Evolutionary conservation across 2,329 filamentous ascomycete genomes (phyloP), one percentile per base, ranked within the genome.

Genomic region (Hawksworthiomyces lignivorus): DNA sequence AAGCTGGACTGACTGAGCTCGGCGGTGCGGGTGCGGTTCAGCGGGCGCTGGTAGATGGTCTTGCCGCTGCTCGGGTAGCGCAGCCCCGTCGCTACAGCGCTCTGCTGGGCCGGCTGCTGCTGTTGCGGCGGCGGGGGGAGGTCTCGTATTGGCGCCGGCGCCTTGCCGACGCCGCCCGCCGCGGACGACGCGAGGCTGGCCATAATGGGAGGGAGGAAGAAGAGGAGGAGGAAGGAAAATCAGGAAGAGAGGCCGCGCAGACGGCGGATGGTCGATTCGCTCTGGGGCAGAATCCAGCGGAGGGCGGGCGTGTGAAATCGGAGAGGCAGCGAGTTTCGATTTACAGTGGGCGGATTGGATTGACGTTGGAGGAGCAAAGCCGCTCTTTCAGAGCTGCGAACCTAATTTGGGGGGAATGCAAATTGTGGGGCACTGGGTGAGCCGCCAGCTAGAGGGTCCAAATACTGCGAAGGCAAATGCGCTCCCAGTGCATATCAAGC

Each of bases 21-120:
- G 45, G 85, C 77, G 54, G 85, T 87, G 61, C 87, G 86, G 54
- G 82, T 84, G 50, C 92, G 84, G 65, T 96, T 96, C 48, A 97
- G 72, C 48, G 94, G 88, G 42, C 92, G 79, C 70, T 96, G 88
- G 70, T 97, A 98, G 68, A 98, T 97, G 50, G 88, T 95, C 69
- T 97, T 97, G 68, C 88, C 87, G 62, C 81, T 94, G 43, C 86
- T 86, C 36, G 92, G 90, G 57, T 94, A 87, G 52, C 88, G 85
- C 48, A 98, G 80, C 20, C 85, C 82, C 26, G 72, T 61, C 50
- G 72, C 63, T 40, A 67, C 70, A 58, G 27, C 72, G n/a, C 18
- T 70, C 52, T 36, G 37, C 26, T 21, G n/a, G 29, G 80, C 19
- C 85, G 81, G 28, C 73, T 31, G 71, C 12, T 22, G 69, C 52